Base-by-base conservation (phyloP, 495 filamentous ascomycete genomes). In the Hypoxylon trugodes region DNA sequence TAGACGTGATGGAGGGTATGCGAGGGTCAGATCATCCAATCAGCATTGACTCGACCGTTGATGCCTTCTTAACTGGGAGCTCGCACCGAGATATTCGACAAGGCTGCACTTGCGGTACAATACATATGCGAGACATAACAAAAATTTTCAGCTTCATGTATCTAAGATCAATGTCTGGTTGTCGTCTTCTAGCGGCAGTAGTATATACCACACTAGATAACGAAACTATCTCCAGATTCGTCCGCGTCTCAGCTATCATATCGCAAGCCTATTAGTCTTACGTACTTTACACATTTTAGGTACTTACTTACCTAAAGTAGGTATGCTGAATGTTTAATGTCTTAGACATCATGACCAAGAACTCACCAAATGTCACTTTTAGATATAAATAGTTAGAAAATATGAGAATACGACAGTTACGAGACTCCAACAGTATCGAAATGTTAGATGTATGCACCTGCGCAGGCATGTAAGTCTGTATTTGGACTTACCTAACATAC, bases 41-140 rank as follows among this genome's bases (percentile, higher is more conserved):
- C 37, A 54, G 42, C 19, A 25, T 18, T 24, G 22, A 16, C 16
- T 47, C 25, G 19, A 32, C 24, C 30, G 43, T 49, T 59, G 60
- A 68, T 66, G 69, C 63, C 69, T 70, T 72, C 69, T 69, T 51
- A 66, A 67, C 46, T 69, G 25, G 69, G 65, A 59, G 16, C 65
- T 68, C 43, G 25, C 49, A 36, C 65, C 65, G 65, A 68, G 59
- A 64, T 56, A 33, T 48, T 68, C 38, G 60, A 65, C 59, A 68
- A 64, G 49, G 64, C 58, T 61, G 58, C 37, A 52, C 33, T 57
- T 33, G 46, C 41, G 26, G 15, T 61, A 41, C 59, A 43, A 15
- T 26, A 43, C 26, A 21, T 42, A 67, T 58, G 48, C 58, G 58
- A 62, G 58, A 62, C 53, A 48, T 66, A 61, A 36, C 35, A 41